phyloP scores from a whole-genome alignment of 305 asterid genomes.

The Striga hermonthica region DNA sequence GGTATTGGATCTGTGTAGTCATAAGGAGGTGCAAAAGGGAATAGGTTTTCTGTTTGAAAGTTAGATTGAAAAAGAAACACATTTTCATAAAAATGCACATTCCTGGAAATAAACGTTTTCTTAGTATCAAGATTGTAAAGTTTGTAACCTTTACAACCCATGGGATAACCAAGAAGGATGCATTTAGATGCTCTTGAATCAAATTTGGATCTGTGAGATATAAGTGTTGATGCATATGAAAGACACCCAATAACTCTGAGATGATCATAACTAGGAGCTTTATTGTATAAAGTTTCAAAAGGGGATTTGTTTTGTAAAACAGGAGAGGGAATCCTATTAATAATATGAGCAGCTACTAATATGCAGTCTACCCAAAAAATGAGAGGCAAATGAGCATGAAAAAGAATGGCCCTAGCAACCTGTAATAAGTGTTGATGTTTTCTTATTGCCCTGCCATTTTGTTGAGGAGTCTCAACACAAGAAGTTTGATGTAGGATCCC shows the following conservation, averaged over 20 bases:
- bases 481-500: neutral
- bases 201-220: neutral
- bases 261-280: neutral
- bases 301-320: neutral
- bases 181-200: neutral
- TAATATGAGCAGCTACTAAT: neutral
- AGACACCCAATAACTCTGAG: neutral
- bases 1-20: neutral
- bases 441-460: neutral
- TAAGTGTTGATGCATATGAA: neutral
- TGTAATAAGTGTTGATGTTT: neutral
- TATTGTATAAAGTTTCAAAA: no score
- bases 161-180: neutral
- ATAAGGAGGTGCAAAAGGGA: neutral
- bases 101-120: neutral
- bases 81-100: neutral
- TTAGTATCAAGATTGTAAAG: neutral
- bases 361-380: neutral
- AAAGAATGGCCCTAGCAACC: neutral
- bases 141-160: neutral
- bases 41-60: neutral
- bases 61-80: no score
- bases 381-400: neutral
- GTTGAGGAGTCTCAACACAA: neutral
- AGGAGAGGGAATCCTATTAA: neutral